Conservation (phyloP, 805 yeast genomes). For the Candida sithepensis region DNA sequence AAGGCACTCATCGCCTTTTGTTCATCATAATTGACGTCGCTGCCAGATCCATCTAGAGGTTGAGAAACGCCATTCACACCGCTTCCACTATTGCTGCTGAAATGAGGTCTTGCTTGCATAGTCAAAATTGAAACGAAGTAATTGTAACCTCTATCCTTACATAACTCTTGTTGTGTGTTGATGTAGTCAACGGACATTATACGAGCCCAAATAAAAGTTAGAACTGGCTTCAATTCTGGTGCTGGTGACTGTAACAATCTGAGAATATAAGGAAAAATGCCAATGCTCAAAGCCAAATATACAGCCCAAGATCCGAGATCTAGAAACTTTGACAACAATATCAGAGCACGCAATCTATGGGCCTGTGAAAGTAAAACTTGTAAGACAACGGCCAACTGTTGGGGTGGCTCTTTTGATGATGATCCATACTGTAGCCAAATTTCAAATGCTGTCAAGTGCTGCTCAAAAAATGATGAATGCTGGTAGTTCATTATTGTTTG, state of each 20-base stretch:
- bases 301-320: slow-evolving; percentile 99
- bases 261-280: slow-evolving; percentile 92
- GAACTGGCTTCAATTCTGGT: slow-evolving; percentile 87
- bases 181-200: slow-evolving; percentile 93
- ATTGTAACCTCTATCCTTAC: slow-evolving; percentile 86
- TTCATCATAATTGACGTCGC: slow-evolving; percentile 58
- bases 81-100: slow-evolving; percentile 5
- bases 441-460: slow-evolving; percentile 93
- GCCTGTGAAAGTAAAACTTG: slow-evolving; percentile 93
- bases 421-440: slow-evolving; percentile 93
- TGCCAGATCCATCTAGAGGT: slow-evolving; percentile 22
- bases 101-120: slow-evolving; percentile 28
- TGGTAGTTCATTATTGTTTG: slow-evolving; percentile 51
- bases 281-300: slow-evolving; percentile 84
- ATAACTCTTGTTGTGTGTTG: slow-evolving; percentile 85
- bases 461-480: slow-evolving; percentile 93
- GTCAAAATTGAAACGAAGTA: slow-evolving; percentile 81
- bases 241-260: slow-evolving; percentile 92
- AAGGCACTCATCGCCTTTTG: slow-evolving; percentile 96
- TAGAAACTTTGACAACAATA: slow-evolving; percentile 75
- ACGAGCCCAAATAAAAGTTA: slow-evolving; percentile 96
- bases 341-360: slow-evolving; percentile 85
- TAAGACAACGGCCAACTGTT: slow-evolving; percentile 88
- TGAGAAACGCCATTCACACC: slow-evolving; percentile 16
- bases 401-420: slow-evolving; percentile 82